Conservation (phyloP, 805 yeast species). For the Osmozyma mogii region DNA sequence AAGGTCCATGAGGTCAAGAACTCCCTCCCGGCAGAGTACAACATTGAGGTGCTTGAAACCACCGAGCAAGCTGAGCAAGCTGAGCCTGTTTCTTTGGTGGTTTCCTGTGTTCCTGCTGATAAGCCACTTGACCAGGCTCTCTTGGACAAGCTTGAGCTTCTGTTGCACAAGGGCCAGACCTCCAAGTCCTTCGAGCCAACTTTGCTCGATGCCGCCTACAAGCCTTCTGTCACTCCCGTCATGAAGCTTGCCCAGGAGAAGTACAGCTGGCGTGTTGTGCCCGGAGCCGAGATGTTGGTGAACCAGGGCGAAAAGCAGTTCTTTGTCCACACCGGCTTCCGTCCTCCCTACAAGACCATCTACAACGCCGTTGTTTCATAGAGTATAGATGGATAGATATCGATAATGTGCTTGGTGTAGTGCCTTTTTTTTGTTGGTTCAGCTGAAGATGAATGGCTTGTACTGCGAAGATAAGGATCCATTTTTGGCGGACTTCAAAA, state of each 20-base stretch:
- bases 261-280: slow-evolving; percentile 70
- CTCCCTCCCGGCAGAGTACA: slow-evolving; percentile 52
- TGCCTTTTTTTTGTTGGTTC: no score
- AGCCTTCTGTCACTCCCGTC: slow-evolving; percentile 78
- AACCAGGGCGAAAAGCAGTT: slow-evolving; percentile 92
- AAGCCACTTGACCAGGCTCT: slow-evolving; percentile 52
- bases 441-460: no score
- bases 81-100: slow-evolving; percentile 50
- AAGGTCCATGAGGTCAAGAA: slow-evolving; percentile 54
- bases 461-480: no score
- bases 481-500: no score
- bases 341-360: slow-evolving; percentile 55
- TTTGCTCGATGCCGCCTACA: slow-evolving; percentile 89
- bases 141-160: slow-evolving; percentile 38
- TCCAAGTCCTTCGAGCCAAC: slow-evolving; percentile 38
- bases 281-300: slow-evolving; percentile 88
- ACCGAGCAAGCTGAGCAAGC: slow-evolving; percentile 36
- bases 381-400: no score
- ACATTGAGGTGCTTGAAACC: slow-evolving; percentile 49
- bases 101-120: slow-evolving; percentile 82
- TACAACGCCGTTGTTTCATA: slow-evolving; percentile 61
- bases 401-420: no score
- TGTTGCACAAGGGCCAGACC: slow-evolving; percentile 35
- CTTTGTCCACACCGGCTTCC: slow-evolving; percentile 60
- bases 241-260: slow-evolving; percentile 66